Conservation (phyloP, 768 basidiomycete genomes). For the Mycena vulgaris region DNA sequence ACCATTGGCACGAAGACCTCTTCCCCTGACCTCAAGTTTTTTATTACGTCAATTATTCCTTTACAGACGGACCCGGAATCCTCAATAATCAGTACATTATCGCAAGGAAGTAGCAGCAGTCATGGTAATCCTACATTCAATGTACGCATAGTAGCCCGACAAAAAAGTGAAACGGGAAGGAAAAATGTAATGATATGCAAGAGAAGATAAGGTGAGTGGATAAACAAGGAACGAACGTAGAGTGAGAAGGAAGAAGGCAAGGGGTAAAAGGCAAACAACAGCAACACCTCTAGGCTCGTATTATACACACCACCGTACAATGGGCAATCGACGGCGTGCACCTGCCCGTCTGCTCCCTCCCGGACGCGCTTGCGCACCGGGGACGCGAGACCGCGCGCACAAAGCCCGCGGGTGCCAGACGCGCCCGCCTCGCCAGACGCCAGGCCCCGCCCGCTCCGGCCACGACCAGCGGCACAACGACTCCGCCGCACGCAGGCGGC, state of each 20-base stretch:
- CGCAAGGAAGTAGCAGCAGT: constrained; percentile 34
- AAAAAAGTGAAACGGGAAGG: constrained; percentile 14
- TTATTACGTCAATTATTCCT: constrained; percentile 31
- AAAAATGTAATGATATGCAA: constrained; percentile 37
- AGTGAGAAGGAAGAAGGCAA: constrained; percentile 31
- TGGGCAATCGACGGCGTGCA: not conserved
- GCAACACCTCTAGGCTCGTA: constrained; percentile 32
- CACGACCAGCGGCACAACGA: too few species aligned
- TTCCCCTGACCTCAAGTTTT: constrained; percentile 11
- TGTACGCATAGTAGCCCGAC: constrained; percentile 38
- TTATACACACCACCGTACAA: constrained; percentile 19
- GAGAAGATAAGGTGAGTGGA: constrained; percentile 44
- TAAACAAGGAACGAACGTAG: constrained; percentile 38
- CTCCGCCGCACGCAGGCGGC: not conserved
- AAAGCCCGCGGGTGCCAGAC: constrained; percentile 24
- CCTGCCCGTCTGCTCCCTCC: not conserved
- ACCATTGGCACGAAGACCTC: constrained; percentile 27
- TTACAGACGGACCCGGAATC: constrained; percentile 2
- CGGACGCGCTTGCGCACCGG: constrained; percentile 17
- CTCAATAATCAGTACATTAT: constrained; percentile 42
- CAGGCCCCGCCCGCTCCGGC: too few species aligned
- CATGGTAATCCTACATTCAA: constrained; percentile 40
- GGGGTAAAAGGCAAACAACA: constrained; percentile 29
- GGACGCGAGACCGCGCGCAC: constrained; percentile 1
- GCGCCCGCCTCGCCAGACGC: constrained; percentile 5